A percentile compares a stretch with the other conserved stretches of the same genome.
Evolutionary conservation across 1,284 basidiomycete species (phyloP).

Genomic region (Trichosporon coremiiforme): DNA sequence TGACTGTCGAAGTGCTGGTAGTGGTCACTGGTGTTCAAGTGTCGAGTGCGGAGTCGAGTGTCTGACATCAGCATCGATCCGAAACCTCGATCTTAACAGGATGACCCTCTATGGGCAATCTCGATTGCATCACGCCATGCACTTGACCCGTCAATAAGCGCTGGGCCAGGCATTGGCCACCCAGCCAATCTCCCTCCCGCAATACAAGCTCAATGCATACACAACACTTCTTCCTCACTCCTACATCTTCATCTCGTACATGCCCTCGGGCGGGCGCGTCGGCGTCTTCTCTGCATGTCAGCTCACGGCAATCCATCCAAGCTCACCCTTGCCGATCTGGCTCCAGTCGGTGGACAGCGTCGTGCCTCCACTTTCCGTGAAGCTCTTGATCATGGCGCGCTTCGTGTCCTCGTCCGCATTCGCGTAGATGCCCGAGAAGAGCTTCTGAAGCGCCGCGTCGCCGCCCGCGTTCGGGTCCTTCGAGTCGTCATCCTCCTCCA

Average conservation of each 20-base stretch:
- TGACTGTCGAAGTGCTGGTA: neutral
- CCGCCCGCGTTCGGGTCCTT: conserved; percentile 49
- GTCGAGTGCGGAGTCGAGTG: neutral
- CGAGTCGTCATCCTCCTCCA: conserved; percentile 38
- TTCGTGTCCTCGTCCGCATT: conserved; percentile 85
- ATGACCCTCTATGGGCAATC: neutral
- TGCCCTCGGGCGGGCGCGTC: conserved; percentile 72
- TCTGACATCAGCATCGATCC: neutral
- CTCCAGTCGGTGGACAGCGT: conserved; percentile 92
- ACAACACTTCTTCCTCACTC: neutral
- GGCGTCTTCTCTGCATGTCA: conserved; percentile 20
- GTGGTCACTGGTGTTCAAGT: neutral
- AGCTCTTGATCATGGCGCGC: conserved; percentile 95
- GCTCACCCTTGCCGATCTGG: conserved; percentile 68
- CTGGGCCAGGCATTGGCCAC: neutral
- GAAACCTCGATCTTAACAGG: neutral
- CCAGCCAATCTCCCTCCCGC: neutral
- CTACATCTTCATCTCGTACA: conserved; percentile 60
- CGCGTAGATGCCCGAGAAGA: conserved; percentile 66
- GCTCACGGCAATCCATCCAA: neutral
- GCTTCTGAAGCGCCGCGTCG: conserved; percentile 49
- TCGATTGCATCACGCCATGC: conserved; percentile 15
- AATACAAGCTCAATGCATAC: conserved; percentile 15
- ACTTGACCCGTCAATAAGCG: conserved; percentile 7
- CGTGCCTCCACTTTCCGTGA: conserved; percentile 85